A percentile compares a stretch with the other conserved stretches of the same genome.
Evolutionary conservation across 768 basidiomycete species (phyloP).

Genomic region (Infundibulicybe gibba): DNA sequence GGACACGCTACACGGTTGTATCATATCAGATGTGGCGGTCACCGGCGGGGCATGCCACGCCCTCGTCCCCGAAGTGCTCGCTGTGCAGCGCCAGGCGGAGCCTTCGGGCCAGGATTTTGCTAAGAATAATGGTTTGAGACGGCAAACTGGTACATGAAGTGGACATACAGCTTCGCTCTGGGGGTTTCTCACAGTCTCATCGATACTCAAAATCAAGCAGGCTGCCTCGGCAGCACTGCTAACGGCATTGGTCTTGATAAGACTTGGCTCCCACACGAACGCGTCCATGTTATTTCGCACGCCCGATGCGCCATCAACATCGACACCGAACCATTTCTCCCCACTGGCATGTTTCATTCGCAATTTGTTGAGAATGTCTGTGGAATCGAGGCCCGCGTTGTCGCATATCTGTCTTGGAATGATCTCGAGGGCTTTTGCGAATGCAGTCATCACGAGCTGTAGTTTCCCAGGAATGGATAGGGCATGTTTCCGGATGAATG

Average conservation of each 20-base stretch:
- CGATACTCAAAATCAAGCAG: constrained; percentile 91
- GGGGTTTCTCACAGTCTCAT: constrained; percentile 96
- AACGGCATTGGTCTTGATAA: constrained; percentile 95
- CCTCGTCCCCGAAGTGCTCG: constrained; percentile 85
- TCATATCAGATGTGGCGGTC: constrained; percentile 11
- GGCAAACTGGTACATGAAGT: not conserved
- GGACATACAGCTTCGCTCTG: constrained; percentile 84
- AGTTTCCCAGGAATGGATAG: constrained; percentile 93
- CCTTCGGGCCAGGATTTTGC: constrained; percentile 82
- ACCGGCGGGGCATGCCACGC: constrained; percentile 77
- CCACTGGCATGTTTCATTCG: constrained; percentile 93
- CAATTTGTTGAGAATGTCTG: constrained; percentile 94
- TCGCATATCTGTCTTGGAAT: constrained; percentile 99
- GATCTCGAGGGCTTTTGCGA: constrained; percentile 95
- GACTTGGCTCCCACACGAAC: constrained; percentile 97
- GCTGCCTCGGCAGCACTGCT: constrained; percentile 96
- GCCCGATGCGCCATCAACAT: constrained; percentile 85
- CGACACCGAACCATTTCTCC: constrained; percentile 90
- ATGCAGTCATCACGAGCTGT: constrained; percentile 91
- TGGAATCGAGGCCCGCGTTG: constrained; percentile 97
- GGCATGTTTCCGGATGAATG: constrained; percentile 88
- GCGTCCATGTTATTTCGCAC: constrained; percentile 96
- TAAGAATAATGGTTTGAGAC: constrained; percentile 25
- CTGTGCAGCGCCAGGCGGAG: constrained; percentile 89
- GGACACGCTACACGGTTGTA: constrained; percentile 3